Conservation (phyloP, 257 asterid genomes). For the Capsicum rhomboideum region DNA sequence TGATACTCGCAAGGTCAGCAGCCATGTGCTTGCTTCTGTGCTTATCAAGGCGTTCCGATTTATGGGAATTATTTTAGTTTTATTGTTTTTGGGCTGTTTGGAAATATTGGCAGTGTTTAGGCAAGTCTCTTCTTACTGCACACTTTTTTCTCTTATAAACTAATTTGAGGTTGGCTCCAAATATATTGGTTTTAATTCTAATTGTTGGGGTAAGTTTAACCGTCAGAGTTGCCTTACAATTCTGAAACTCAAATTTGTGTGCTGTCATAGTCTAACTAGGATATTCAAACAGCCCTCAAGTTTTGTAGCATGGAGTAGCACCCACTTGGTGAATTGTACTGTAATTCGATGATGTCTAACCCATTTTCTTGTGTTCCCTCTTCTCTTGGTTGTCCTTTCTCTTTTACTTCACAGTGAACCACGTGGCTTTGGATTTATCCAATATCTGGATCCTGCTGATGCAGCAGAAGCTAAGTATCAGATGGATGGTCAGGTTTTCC, state of each 20-base stretch:
- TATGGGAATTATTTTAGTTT: slow-evolving; percentile 19
- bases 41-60: slow-evolving; percentile 47
- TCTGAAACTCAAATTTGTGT: not conserved
- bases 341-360: not conserved
- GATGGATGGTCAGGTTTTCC: slow-evolving; percentile 77
- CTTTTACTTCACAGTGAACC: slow-evolving; percentile 54
- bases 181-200: not conserved
- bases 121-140: not conserved
- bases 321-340: not conserved
- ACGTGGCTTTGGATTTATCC: slow-evolving; percentile 94
- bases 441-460: slow-evolving; percentile 84
- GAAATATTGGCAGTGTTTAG: slow-evolving; percentile 7
- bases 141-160: not conserved
- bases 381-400: not conserved
- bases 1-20: slow-evolving; percentile 53
- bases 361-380: not conserved
- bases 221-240: not conserved
- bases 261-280: not conserved
- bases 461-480: slow-evolving; percentile 90
- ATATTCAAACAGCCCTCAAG: not conserved
- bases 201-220: not conserved
- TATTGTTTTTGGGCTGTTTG: slow-evolving; percentile 4
- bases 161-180: not conserved
- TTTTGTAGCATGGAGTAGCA: not conserved
- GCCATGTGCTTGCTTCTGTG: slow-evolving; percentile 76